Evolutionary conservation across 2,329 filamentous ascomycete genomes (phyloP).

Genomic region (Xylaria hypoxylon): DNA sequence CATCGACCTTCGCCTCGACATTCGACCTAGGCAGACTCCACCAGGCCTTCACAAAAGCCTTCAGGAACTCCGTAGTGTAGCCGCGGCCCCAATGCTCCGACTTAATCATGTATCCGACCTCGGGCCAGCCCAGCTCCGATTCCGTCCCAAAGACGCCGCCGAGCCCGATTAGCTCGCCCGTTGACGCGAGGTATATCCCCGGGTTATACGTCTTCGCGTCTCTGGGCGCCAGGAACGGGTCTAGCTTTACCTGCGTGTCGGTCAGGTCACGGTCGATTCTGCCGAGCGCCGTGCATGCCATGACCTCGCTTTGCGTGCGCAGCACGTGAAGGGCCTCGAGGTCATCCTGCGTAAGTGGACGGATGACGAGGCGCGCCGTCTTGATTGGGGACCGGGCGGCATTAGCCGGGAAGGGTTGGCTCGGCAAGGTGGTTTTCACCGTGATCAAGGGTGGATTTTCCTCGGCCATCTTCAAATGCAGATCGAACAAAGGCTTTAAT

Average conservation of each 20-base stretch:
- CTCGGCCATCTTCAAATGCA: conserved; percentile 3
- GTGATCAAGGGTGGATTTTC: background rate
- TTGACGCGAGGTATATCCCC: conserved; percentile 44
- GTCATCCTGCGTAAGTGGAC: conserved; percentile 43
- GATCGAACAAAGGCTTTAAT: too few species aligned
- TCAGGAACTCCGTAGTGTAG: conserved; percentile 27
- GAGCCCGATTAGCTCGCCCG: conserved; percentile 48
- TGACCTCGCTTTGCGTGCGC: conserved; percentile 45
- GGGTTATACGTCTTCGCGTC: conserved; percentile 35
- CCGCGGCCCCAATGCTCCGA: conserved; percentile 29
- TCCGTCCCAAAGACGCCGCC: conserved; percentile 40
- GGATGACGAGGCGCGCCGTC: conserved; percentile 44
- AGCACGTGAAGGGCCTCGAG: conserved; percentile 38
- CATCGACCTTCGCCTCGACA: conserved; percentile 4
- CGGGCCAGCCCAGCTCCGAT: conserved; percentile 24
- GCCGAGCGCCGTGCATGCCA: conserved; percentile 41
- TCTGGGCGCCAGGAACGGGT: conserved; percentile 27
- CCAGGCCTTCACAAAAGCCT: conserved; percentile 18
- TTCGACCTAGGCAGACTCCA: conserved; percentile 7
- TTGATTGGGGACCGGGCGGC: conserved; percentile 38
- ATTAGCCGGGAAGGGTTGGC: conserved; percentile 41
- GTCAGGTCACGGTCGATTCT: conserved; percentile 38
- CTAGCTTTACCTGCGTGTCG: conserved; percentile 39
- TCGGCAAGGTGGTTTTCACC: conserved; percentile 42
- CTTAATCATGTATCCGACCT: conserved; percentile 31